phyloP scores from a whole-genome alignment of 306 rosid genomes.

The Mimosa pudica region DNA sequence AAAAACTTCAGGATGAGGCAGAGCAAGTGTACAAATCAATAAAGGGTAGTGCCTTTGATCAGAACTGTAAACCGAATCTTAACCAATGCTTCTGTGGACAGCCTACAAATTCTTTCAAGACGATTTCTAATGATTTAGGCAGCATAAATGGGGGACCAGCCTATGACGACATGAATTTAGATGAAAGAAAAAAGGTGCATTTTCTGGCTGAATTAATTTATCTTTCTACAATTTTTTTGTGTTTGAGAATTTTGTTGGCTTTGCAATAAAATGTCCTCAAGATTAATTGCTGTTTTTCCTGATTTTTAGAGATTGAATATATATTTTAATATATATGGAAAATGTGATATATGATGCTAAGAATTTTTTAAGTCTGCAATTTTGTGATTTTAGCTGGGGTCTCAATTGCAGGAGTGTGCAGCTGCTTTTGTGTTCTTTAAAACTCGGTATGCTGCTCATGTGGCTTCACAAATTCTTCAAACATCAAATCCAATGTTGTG shows the following conservation, averaged over 20 bases:
- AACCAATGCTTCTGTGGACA: slow-evolving; percentile 60
- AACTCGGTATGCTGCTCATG: slow-evolving; percentile 77
- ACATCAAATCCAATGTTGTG: slow-evolving; percentile 93
- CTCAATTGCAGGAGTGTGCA: slow-evolving; percentile 70
- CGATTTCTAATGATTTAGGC: slow-evolving; percentile 55
- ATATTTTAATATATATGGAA: background rate
- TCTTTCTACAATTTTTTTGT: background rate
- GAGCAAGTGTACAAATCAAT: slow-evolving; percentile 67
- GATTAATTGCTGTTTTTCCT: slow-evolving; percentile 18
- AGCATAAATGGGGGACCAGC: slow-evolving; percentile 45
- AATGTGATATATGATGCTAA: slow-evolving; percentile 16
- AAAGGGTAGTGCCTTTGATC: slow-evolving; percentile 51
- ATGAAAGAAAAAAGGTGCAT: slow-evolving; percentile 61
- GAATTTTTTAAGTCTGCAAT: slow-evolving; percentile 7
- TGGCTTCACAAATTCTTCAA: slow-evolving; percentile 76
- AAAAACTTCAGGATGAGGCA: slow-evolving; percentile 61
- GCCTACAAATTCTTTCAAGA: slow-evolving; percentile 63
- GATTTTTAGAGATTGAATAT: background rate
- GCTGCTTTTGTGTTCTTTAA: slow-evolving; percentile 96
- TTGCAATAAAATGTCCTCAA: background rate
- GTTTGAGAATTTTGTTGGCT: background rate
- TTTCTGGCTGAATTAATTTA: slow-evolving; percentile 36
- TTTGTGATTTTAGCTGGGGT: slow-evolving; percentile 2
- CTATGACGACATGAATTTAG: slow-evolving; percentile 39
- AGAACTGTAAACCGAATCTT: slow-evolving; percentile 43